These are phyloP conservation scores for Candida yuanshanica DNA, from an alignment of 805 yeast genomes.

Conservation along the genomic window DNA sequence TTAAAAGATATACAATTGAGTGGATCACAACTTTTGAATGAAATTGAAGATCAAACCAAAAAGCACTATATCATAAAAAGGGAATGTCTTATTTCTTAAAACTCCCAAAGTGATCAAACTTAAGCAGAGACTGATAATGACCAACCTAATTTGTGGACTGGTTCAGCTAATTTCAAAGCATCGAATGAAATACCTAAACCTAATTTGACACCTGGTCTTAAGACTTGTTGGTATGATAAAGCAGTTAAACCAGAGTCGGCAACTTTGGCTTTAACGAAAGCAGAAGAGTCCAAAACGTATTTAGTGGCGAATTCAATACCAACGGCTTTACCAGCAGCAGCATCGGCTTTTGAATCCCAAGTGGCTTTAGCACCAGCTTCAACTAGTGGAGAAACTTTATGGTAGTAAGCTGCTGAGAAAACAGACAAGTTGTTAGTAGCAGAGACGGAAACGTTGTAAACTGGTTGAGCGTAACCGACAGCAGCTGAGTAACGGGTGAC, in stretches of 20 bases:
- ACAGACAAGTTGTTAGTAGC: slow-evolving; percentile 83
- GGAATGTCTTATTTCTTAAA: too few species aligned
- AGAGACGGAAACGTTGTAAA: slow-evolving; percentile 73
- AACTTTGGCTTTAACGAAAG: slow-evolving; percentile 94
- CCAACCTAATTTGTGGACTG: slow-evolving; percentile 97
- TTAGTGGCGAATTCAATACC: slow-evolving; percentile 94
- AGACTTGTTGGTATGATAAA: slow-evolving; percentile 86
- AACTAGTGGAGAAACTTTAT: slow-evolving; percentile 82
- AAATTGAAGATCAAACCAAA: too few species aligned
- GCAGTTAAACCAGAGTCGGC: slow-evolving; percentile 95
- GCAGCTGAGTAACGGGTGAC: slow-evolving; percentile 93
- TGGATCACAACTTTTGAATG: too few species aligned
- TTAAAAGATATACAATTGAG: too few species aligned
- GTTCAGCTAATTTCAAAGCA: slow-evolving; percentile 90
- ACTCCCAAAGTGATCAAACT: slow-evolving; percentile 11
- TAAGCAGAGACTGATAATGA: slow-evolving; percentile 91
- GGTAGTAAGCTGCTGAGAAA: slow-evolving; percentile 95
- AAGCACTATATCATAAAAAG: too few species aligned
- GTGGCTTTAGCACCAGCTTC: slow-evolving; percentile 99
- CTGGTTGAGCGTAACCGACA: slow-evolving; percentile 85
- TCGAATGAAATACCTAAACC: slow-evolving; percentile 97
- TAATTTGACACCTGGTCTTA: slow-evolving; percentile 93
- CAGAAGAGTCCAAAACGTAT: slow-evolving; percentile 80
- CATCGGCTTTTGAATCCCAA: slow-evolving; percentile 71
- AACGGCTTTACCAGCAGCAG: slow-evolving; percentile 72